Evolutionary conservation across 2,329 filamentous ascomycete genomes (phyloP).

Genomic region (Cladobotryum protrusum): DNA sequence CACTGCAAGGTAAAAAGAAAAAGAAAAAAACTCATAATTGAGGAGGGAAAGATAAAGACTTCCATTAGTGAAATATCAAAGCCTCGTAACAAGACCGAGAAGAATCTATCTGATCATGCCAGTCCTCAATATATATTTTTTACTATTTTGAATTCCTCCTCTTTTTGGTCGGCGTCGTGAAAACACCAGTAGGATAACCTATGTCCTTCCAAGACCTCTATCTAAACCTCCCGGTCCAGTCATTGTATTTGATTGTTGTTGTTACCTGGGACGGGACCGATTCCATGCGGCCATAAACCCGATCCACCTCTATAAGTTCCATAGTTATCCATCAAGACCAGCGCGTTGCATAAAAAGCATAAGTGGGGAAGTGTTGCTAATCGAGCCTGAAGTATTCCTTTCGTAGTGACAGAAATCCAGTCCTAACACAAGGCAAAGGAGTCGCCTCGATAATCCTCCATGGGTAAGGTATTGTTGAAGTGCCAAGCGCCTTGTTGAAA

Average conservation of each 20-base stretch:
- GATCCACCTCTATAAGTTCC: slow-evolving; percentile 7
- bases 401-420: slow-evolving; percentile 5
- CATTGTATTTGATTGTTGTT: too few species aligned
- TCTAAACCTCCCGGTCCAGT: too few species aligned
- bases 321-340: slow-evolving; percentile 1
- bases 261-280: too few species aligned
- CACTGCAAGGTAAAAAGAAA: too few species aligned
- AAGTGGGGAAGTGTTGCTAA: slow-evolving; percentile 24
- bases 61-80: slow-evolving; percentile 17
- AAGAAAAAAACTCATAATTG: not conserved
- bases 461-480: slow-evolving; percentile 20
- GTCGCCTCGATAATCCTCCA: slow-evolving; percentile 18
- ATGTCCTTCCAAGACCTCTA: not conserved
- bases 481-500: slow-evolving; percentile 5
- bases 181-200: not conserved
- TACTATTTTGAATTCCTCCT: slow-evolving; percentile 18
- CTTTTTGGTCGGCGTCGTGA: slow-evolving; percentile 9
- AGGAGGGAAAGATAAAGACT: slow-evolving; percentile 21
- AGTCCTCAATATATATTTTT: slow-evolving; percentile 17
- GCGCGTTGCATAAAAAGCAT: slow-evolving; percentile 8
- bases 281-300: too few species aligned
- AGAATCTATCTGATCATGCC: slow-evolving; percentile 22
- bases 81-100: slow-evolving; percentile 16
- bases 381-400: slow-evolving; percentile 6
- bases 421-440: slow-evolving; percentile 4